These are phyloP conservation scores for Hyaloscypha bicolor DNA, from an alignment of 495 filamentous ascomycete genomes.

Conservation along the genomic window DNA sequence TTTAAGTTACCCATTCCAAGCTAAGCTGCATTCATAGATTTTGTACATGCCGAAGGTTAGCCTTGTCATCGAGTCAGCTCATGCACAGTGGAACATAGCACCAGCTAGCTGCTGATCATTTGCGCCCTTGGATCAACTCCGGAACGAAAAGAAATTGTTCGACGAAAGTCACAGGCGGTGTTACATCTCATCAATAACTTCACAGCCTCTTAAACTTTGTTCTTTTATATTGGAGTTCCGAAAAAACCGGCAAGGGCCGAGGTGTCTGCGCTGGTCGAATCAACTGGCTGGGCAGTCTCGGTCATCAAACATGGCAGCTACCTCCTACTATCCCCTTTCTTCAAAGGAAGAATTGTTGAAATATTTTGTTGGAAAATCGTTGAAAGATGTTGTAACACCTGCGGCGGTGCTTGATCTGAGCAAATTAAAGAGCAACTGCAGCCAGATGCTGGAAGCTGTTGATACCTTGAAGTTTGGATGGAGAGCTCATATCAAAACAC, in stretches of 20 bases:
- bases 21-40: neutral
- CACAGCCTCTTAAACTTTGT: no score
- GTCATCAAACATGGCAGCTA: slow-evolving; percentile 22
- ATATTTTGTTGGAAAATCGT: slow-evolving; percentile 61
- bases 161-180: neutral
- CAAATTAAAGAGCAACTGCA: slow-evolving; percentile 69
- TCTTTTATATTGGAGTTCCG: no score
- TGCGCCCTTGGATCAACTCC: neutral
- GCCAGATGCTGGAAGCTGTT: slow-evolving; percentile 69
- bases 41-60: neutral
- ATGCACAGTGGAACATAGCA: neutral
- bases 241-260: no score
- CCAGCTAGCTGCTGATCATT: neutral
- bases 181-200: neutral
- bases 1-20: neutral
- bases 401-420: slow-evolving; percentile 69
- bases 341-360: slow-evolving; percentile 46
- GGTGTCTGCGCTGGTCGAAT: neutral
- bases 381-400: slow-evolving; percentile 66
- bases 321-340: slow-evolving; percentile 21
- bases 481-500: slow-evolving; percentile 83
- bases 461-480: slow-evolving; percentile 64
- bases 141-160: neutral
- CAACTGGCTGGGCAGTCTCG: slow-evolving; percentile 4
- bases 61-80: neutral